A percentile compares a stretch with the other conserved stretches of the same genome.
These are phyloP conservation scores for Rhizophagus prolifer DNA, from an alignment of 192 early-diverging fungal species.

Conservation along the genomic window DNA sequence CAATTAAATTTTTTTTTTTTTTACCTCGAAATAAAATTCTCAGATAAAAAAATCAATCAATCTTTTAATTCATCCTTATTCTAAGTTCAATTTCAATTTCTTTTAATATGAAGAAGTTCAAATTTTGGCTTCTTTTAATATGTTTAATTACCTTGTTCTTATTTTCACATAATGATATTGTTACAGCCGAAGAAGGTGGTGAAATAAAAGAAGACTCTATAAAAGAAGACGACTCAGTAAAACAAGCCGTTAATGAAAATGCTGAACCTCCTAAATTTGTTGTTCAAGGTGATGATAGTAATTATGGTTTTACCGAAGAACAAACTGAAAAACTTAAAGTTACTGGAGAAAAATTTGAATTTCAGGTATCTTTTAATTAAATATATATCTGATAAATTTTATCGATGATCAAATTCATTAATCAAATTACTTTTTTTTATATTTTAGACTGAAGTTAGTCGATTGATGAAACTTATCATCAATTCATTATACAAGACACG, in stretches of 20 bases:
- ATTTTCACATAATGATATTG: not conserved
- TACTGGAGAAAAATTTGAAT: constrained; percentile 25
- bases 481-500: constrained; percentile 94
- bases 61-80: not conserved
- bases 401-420: no score
- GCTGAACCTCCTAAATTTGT: not conserved
- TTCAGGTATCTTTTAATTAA: constrained; percentile 4
- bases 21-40: not conserved
- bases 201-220: no score
- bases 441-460: constrained; percentile 80
- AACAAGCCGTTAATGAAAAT: not conserved
- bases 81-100: no score
- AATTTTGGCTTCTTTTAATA: constrained; percentile 21
- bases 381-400: no score
- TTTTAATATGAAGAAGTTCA: constrained; percentile 5
- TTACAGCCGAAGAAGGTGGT: not conserved
- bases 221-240: not conserved
- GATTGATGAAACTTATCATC: constrained; percentile 92
- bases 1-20: not conserved
- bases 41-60: not conserved
- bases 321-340: constrained; percentile 4
- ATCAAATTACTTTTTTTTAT: no score
- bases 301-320: constrained; percentile 9
- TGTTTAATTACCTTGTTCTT: not conserved
- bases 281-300: not conserved